A percentile compares a stretch with the other conserved stretches of the same genome.
These are phyloP conservation scores for Tylopilus vinaceipallidus DNA, from an alignment of 768 basidiomycete species.

Conservation along the genomic window DNA sequence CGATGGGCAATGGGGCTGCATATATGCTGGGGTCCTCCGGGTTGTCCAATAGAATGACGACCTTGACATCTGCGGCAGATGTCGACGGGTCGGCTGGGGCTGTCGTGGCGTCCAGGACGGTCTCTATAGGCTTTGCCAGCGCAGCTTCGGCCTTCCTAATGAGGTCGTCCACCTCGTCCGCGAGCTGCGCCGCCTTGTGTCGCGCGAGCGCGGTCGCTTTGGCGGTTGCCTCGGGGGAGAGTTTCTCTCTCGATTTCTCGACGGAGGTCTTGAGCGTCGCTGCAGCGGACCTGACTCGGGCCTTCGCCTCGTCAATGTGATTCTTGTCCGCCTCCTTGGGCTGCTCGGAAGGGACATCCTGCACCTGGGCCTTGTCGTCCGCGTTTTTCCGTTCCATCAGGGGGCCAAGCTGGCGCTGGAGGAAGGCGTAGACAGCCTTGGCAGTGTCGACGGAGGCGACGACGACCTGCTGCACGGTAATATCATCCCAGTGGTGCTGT, in stretches of 20 bases:
- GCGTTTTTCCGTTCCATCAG: constrained; percentile 30
- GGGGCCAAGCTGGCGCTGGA: constrained; percentile 44
- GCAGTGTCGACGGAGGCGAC: constrained; percentile 50
- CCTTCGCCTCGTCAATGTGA: constrained; percentile 44
- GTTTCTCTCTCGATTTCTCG: constrained; percentile 35
- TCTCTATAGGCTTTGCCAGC: constrained; percentile 43
- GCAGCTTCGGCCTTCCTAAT: constrained; percentile 73
- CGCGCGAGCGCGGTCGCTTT: constrained; percentile 44
- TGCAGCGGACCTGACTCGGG: constrained; percentile 41
- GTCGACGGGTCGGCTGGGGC: constrained; percentile 2
- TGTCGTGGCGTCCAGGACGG: constrained; percentile 21
- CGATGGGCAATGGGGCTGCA: constrained; percentile 76
- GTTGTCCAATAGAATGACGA: constrained; percentile 25
- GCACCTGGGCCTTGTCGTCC: constrained; percentile 22
- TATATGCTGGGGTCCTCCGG: constrained; percentile 44
- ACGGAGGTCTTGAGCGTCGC: constrained; percentile 50
- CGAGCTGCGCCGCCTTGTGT: constrained; percentile 48
- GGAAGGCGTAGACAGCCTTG: constrained; percentile 48
- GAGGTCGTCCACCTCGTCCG: constrained; percentile 66
- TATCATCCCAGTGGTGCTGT: constrained; percentile 70
- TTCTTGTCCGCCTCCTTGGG: constrained; percentile 34
- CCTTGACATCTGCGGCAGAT: constrained; percentile 21
- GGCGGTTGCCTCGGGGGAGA: constrained; percentile 23
- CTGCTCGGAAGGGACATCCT: constrained; percentile 25
- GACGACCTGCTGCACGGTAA: constrained; percentile 61